Evolutionary conservation across 352 stramenopile genomes (phyloP).

Genomic region (Phytophthora sansomeana): DNA sequence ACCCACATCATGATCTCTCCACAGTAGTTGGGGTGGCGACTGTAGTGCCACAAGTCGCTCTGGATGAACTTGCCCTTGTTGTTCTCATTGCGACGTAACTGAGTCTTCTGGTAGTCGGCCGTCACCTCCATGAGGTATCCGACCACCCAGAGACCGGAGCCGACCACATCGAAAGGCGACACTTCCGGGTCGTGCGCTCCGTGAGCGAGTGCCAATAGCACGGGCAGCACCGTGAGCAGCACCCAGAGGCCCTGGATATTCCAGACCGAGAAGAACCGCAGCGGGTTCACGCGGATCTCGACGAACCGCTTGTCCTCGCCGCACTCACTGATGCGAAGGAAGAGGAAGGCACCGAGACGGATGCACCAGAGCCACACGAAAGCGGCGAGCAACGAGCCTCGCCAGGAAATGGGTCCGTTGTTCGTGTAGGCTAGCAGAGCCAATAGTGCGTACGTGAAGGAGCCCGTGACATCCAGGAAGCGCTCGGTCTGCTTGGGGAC

Average conservation of each 20-base stretch:
- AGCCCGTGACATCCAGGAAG: constrained; percentile 86
- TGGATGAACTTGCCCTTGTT: constrained; percentile 88
- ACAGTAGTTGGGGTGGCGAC: constrained; percentile 94
- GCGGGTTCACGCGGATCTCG: constrained; percentile 63
- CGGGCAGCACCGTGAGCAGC: constrained; percentile 72
- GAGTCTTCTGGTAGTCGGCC: constrained; percentile 85
- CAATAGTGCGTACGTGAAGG: constrained; percentile 69
- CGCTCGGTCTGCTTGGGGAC: constrained; percentile 76
- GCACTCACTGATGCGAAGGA: constrained; percentile 66
- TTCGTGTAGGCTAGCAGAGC: constrained; percentile 53
- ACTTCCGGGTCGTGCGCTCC: constrained; percentile 32
- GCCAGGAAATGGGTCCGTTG: constrained; percentile 45
- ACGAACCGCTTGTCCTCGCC: constrained; percentile 80
- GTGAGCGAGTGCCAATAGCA: constrained; percentile 62
- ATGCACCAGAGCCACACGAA: constrained; percentile 84
- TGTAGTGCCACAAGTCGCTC: constrained; percentile 87
- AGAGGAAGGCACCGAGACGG: constrained; percentile 83
- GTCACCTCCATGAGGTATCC: constrained; percentile 80
- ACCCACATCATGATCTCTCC: constrained; percentile 94
- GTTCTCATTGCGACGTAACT: constrained; percentile 64
- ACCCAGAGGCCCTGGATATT: constrained; percentile 87
- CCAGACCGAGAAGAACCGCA: constrained; percentile 84
- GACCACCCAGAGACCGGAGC: constrained; percentile 56
- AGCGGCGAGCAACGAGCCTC: constrained; percentile 58
- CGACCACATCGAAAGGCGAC: constrained; percentile 52